Evolutionary conservation across 108 stramenopile species (phyloP), one percentile per base, ranked within the genome.

Genomic region (Fragilariopsis cylindrus): DNA sequence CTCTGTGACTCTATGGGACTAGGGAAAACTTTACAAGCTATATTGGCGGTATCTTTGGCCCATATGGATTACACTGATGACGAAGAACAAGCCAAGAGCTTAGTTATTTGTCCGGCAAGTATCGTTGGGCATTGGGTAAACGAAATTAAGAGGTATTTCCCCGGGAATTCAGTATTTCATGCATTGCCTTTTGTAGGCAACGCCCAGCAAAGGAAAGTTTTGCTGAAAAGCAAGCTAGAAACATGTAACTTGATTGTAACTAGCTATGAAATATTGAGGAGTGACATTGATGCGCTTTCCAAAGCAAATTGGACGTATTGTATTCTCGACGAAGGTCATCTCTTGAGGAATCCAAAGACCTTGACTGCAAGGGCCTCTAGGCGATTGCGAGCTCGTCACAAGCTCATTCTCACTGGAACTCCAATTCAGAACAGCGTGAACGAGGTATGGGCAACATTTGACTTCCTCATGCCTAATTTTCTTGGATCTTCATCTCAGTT

Each of bases 371-470:
- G 76, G 72, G 93, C 95, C 39, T 90, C 95, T n/a, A 78, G 93
- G 30, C 75, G 65, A 15, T 11, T 97, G 11, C 79, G 77, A 30
- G 79, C 92, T 40, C 57, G 78, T 19, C 89, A 98, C 81, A 87
- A 90, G 60, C 73, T 97, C 39, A 82, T 98, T 55, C 73, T 97
- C 64, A 97, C 93, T 21, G 98, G 98, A 41, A 98, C 97, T 45
- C 95, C 96, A 12, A 84, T 98, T 16, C 97, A 99, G 79, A 98
- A 98, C 79, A 92, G 92, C 62, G 96, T 99, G n/a, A 81, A 96
- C 62, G 99, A 99, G 72, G 81, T 99, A 11, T 98, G 97, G 98
- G 93, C 98, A 60, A 85, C 92, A 11, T 96, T 99, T 75, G 98
- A 99, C 69, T 99, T 97, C 62, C 89, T 99, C 5, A 88, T 98